A percentile compares a stretch with the other conserved stretches of the same genome.
Conservation (phyloP, 2,329 filamentous ascomycete species). For the Diaporthe sp. region DNA sequence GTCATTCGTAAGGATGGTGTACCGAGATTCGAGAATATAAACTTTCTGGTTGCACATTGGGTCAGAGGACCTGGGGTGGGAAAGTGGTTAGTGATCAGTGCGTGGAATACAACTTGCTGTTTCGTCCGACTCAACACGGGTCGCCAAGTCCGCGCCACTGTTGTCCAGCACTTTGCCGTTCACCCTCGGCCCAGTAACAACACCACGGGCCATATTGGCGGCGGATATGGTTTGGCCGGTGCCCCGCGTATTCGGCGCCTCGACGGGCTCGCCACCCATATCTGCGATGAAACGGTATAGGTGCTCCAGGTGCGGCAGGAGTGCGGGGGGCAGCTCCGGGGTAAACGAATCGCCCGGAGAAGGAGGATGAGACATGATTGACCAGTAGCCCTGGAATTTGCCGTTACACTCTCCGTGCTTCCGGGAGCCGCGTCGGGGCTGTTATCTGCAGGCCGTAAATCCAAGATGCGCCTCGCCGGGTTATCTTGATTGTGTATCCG, state of each 20-base stretch:
- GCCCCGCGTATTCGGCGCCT: background rate
- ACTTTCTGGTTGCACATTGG: background rate
- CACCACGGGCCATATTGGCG: background rate
- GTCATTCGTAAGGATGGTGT: background rate
- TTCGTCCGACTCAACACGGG: background rate
- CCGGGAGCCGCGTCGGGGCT: background rate
- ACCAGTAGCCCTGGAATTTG: background rate
- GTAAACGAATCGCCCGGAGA: background rate
- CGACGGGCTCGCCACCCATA: background rate
- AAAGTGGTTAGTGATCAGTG: background rate
- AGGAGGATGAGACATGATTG: background rate
- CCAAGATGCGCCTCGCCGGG: background rate
- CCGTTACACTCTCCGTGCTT: background rate
- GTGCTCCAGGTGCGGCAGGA: background rate
- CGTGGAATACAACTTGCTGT: background rate
- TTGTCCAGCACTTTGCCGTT: background rate
- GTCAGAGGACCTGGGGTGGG: background rate
- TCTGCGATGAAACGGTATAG: background rate
- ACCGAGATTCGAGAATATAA: background rate
- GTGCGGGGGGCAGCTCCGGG: background rate
- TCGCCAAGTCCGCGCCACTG: slow-evolving; percentile 9
- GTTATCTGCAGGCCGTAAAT: background rate
- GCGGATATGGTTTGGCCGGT: background rate
- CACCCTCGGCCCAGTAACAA: background rate
- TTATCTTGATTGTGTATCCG: slow-evolving; percentile 7